Evolutionary conservation across 345 rosid species (phyloP), one percentile per base, ranked within the genome.

Genomic region (Iberis pinnata): DNA sequence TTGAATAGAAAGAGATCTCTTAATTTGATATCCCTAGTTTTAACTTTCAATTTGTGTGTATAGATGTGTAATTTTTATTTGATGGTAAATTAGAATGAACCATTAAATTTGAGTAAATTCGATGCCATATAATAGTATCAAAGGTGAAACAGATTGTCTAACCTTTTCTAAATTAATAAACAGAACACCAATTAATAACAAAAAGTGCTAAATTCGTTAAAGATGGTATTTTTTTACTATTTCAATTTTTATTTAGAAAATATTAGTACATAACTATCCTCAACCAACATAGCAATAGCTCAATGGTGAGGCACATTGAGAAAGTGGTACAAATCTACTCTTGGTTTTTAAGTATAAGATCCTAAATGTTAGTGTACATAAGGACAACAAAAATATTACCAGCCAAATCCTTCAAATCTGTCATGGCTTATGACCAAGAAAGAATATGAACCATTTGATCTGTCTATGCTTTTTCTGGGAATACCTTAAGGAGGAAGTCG

Each of bases 401-500:
- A 65, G 64, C 70, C 64, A 56, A 26, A 42, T 41, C 14, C 24
- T 39, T 56, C 56, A 0, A 10, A 50, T 41, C 16, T 35, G 31
- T 64, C 41, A 49, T 56, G 63, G 52, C 58, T 49, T 49, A 49
- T 56, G 41, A 57, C 49, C 64, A 57, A 19, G 4, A 65, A 57
- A 57, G 47, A 65, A 57, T 56, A 49, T 48, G 26, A 35, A 63
- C 42, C 61, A 46, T 63, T 18, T 35, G 29, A 43, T 43, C 49
- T 40, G 16, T 58, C 44, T 66, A 68, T 18, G 58, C 44, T 53
- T 61, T 54, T 61, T 60, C 83, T 0, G 86, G 89, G 71, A 88
- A 92, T 55, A 82, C 85, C 64, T 60, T 78, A 36, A 78, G 55
- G 76, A 92, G 74, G 77, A 87, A 88, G 56, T 70, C 67, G 68